Conservation (phyloP, 75 land plant genomes). For the Chamaecyparis obtusa region DNA sequence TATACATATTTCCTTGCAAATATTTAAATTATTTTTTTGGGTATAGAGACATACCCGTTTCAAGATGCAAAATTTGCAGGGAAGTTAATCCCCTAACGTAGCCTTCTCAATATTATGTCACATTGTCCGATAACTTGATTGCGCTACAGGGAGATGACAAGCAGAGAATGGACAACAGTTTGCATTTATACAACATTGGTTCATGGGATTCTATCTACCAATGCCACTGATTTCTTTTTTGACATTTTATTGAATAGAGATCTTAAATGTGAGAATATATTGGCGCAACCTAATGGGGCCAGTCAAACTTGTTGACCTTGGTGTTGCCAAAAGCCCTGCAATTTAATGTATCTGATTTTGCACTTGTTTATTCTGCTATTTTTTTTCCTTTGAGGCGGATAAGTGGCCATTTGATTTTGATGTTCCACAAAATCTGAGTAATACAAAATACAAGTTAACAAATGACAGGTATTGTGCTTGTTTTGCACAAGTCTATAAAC, state of each 20-base stretch:
- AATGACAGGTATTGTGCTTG: neutral
- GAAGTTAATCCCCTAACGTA: too few species aligned
- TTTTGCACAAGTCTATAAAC: neutral
- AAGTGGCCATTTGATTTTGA: neutral
- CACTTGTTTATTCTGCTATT: neutral
- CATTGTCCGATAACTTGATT: too few species aligned
- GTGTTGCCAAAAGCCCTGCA: slow-evolving; percentile 42
- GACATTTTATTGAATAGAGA: slow-evolving; percentile 21
- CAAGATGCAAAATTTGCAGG: too few species aligned
- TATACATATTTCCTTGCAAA: too few species aligned
- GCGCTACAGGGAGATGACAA: too few species aligned
- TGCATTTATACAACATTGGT: neutral
- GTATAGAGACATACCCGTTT: too few species aligned
- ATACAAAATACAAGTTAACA: neutral
- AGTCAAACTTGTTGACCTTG: slow-evolving; percentile 61
- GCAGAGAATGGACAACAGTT: too few species aligned
- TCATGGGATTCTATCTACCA: neutral
- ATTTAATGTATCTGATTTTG: slow-evolving; percentile 3
- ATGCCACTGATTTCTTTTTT: neutral
- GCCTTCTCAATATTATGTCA: too few species aligned
- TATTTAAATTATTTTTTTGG: too few species aligned
- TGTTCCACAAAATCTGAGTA: neutral
- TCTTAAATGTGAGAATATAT: slow-evolving; percentile 50
- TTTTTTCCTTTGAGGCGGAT: neutral
- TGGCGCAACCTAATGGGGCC: slow-evolving; percentile 43